phyloP scores from a whole-genome alignment of 306 rosid genomes.

The Dalbergia cultrata region DNA sequence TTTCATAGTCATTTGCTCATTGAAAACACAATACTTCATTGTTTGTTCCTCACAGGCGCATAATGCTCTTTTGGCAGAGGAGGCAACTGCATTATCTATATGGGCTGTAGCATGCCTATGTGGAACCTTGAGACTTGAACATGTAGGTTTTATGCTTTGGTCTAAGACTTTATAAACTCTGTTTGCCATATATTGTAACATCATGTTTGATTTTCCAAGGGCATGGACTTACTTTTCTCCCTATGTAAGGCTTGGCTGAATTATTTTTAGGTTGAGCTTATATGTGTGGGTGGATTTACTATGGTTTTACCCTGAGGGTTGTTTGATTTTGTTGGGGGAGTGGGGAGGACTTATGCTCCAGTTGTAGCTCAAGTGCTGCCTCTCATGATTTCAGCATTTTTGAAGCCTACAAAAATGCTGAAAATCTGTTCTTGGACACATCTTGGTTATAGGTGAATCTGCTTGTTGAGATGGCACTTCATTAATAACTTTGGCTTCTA shows the following conservation, averaged over 20 bases:
- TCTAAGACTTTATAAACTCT: constrained; percentile 15
- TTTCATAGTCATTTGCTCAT: constrained; percentile 21
- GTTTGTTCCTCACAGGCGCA: constrained; percentile 75
- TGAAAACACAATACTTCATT: constrained; percentile 26
- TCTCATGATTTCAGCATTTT: constrained; percentile 10
- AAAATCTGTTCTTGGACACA: constrained; percentile 8
- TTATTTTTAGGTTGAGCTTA: not conserved
- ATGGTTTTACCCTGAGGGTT: not conserved
- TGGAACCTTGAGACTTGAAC: constrained; percentile 94
- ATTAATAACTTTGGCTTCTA: constrained; percentile 8
- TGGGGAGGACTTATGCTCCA: not conserved
- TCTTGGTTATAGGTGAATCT: constrained; percentile 13
- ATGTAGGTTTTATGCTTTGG: constrained; percentile 66
- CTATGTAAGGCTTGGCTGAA: constrained; percentile 13
- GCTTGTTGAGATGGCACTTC: constrained; percentile 11
- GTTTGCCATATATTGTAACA: not conserved
- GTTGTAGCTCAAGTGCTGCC: constrained; percentile 1
- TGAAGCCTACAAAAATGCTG: not conserved
- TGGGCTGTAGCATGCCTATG: constrained; percentile 97
- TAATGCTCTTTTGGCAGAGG: constrained; percentile 77
- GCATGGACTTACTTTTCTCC: not conserved
- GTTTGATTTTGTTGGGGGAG: not conserved
- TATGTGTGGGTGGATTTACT: not conserved
- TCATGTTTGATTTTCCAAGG: constrained; percentile 32
- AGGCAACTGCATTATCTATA: constrained; percentile 86